Base-by-base conservation (phyloP, 768 basidiomycete genomes). In the Xerocomellus chrysenteron region DNA sequence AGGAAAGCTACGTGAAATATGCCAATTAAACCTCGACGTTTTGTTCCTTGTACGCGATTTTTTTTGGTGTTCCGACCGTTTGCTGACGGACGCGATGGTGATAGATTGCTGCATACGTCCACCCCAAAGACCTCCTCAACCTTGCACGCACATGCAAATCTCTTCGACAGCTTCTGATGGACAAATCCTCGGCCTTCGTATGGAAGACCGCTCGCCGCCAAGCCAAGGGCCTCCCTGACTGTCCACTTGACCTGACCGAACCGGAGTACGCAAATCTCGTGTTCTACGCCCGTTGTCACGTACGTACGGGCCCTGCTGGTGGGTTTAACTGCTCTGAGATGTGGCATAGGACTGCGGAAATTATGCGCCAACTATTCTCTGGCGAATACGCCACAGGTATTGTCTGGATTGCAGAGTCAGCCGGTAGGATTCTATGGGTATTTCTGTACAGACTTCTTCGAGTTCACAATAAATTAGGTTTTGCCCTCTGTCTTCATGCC, bases 191-290 rank as follows among this genome's bases (percentile, higher is more conserved):
- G 62, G 48, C 57, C 66, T 56, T 69, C 52, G 50, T 70, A 57
- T 57, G 71, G 69, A 64, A 42, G 21, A 36, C 26, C 9, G 48
- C 57, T 14, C 71, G 78, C 21, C 56, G 44, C 16, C 72, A 70
- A 47, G 65, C 76, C 12, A 54, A 62, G 24, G 72, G 68, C 17
- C 66, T 80, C 4, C 81, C 81, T 2, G 52, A 66, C 7, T 77
- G 77, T 51, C 81, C 80, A 0, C 40, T 53, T 7, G 80, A 82
- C 61, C 61, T 82, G 52, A 69, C 61, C 17, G 80, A 82, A 54
- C 73, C 73, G 1, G 71, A 77, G 50, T 82, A 76, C 53, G 75
- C 76, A 16, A 76, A 69, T 54, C 73, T 32, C 11, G 32, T 32
- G 32, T 32, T 82, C 17, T 55, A 33, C 16, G 32, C 54, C 10